phyloP scores from a whole-genome alignment of 2,329 filamentous ascomycete species.

The Penicillium sp. region DNA sequence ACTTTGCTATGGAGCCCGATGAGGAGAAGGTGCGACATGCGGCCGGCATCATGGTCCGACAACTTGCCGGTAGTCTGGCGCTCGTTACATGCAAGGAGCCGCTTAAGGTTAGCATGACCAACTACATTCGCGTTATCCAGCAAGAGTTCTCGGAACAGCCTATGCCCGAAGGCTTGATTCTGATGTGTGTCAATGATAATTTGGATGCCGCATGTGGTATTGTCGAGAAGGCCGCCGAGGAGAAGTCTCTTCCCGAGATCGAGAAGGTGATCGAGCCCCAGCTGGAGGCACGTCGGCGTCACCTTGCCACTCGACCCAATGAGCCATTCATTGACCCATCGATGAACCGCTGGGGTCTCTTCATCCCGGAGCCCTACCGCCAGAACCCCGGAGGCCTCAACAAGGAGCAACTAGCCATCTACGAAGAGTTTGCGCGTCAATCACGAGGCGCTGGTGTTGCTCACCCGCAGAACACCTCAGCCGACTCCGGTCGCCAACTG shows the following conservation, averaged over 20 bases:
- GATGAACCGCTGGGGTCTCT: constrained; percentile 85
- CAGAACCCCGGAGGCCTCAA: constrained; percentile 79
- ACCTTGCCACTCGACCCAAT: constrained; percentile 68
- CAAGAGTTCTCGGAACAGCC: constrained; percentile 60
- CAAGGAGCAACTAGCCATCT: constrained; percentile 87
- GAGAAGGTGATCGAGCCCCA: constrained; percentile 85
- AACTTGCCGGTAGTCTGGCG: constrained; percentile 86
- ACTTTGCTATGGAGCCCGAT: constrained; percentile 89
- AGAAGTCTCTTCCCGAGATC: constrained; percentile 87
- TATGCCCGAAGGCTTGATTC: constrained; percentile 86
- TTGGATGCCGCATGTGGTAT: constrained; percentile 87
- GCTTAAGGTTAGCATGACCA: constrained; percentile 90
- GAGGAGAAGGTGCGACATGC: constrained; percentile 80
- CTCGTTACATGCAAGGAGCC: constrained; percentile 98
- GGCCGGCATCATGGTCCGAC: constrained; percentile 90
- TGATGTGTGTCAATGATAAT: constrained; percentile 99
- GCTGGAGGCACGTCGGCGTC: constrained; percentile 69
- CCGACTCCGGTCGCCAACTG: constrained; percentile 56
- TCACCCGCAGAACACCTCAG: constrained; percentile 53
- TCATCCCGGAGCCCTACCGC: constrained; percentile 90
- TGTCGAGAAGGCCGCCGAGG: constrained; percentile 92
- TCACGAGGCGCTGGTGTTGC: constrained; percentile 58
- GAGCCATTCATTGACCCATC: constrained; percentile 78
- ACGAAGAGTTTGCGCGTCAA: constrained; percentile 90
- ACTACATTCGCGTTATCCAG: constrained; percentile 87